Evolutionary conservation across 2,329 filamentous ascomycete species (phyloP).

Genomic region (Penicillium sp.): DNA sequence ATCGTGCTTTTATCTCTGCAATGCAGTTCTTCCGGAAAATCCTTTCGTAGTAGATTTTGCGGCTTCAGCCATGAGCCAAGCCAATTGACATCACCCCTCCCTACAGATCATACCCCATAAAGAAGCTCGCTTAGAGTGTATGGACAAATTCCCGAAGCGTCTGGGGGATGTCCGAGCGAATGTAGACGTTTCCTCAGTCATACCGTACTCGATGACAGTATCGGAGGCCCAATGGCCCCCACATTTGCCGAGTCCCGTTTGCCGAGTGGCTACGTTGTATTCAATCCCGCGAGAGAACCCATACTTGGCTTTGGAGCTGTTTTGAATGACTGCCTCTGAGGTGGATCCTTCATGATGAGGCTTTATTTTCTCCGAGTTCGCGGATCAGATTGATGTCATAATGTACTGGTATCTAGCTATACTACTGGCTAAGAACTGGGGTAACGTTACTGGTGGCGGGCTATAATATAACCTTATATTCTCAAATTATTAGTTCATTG

Average conservation of each 20-base stretch:
- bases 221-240: background rate
- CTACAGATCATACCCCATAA: background rate
- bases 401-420: no score
- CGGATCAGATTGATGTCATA: no score
- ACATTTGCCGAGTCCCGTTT: background rate
- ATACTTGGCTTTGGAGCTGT: background rate
- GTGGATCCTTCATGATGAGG: no score
- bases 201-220: background rate
- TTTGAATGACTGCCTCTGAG: background rate
- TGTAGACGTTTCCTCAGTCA: background rate
- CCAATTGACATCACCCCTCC: background rate
- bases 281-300: background rate
- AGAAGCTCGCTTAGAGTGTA: background rate
- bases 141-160: background rate
- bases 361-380: no score
- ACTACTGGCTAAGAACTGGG: no score
- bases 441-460: no score
- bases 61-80: background rate
- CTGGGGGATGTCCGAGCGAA: background rate
- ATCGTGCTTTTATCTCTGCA: background rate
- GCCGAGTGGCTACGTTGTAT: background rate
- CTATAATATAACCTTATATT: no score
- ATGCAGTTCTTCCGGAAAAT: background rate
- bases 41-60: background rate
- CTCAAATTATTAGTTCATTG: no score